A percentile compares a stretch with the other conserved stretches of the same genome.
Conservation (phyloP, 2,329 filamentous ascomycete genomes). For the Exophiala sp. region DNA sequence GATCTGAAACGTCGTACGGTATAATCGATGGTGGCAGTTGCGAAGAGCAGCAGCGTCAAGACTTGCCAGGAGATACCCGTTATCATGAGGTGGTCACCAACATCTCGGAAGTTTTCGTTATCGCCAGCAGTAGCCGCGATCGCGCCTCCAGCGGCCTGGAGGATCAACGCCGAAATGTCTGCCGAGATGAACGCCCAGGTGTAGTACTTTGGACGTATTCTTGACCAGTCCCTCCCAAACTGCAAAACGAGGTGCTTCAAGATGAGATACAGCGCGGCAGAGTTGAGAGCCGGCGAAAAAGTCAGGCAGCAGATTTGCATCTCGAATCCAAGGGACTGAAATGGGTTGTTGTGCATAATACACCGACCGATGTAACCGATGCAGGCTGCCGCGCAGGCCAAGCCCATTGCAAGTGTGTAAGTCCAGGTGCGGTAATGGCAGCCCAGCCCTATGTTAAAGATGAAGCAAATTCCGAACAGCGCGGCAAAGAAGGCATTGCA, state of each 20-base stretch:
- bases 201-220: conserved; percentile 48
- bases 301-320: conserved; percentile 54
- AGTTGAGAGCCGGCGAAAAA: conserved; percentile 54
- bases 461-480: conserved; percentile 48
- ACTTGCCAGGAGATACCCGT: conserved; percentile 58
- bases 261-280: conserved; percentile 54
- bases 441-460: conserved; percentile 49
- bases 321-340: conserved; percentile 44
- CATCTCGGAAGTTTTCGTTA: conserved; percentile 37
- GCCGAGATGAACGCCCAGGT: conserved; percentile 58
- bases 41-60: conserved; percentile 41
- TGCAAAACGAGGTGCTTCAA: conserved; percentile 55
- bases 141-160: conserved; percentile 57
- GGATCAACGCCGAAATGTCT: conserved; percentile 54
- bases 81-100: conserved; percentile 55
- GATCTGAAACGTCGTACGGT: neutral
- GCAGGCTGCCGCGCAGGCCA: conserved; percentile 45
- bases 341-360: conserved; percentile 52
- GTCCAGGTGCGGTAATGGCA: conserved; percentile 53
- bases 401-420: conserved; percentile 45
- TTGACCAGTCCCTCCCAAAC: conserved; percentile 50
- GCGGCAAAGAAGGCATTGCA: conserved; percentile 52
- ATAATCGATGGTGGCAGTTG: neutral
- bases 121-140: conserved; percentile 49
- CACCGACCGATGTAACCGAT: conserved; percentile 57